A percentile compares a stretch with the other conserved stretches of the same genome.
Conservation (phyloP, 169 alveolate genomes). For the Plasmodium reichenowi region DNA sequence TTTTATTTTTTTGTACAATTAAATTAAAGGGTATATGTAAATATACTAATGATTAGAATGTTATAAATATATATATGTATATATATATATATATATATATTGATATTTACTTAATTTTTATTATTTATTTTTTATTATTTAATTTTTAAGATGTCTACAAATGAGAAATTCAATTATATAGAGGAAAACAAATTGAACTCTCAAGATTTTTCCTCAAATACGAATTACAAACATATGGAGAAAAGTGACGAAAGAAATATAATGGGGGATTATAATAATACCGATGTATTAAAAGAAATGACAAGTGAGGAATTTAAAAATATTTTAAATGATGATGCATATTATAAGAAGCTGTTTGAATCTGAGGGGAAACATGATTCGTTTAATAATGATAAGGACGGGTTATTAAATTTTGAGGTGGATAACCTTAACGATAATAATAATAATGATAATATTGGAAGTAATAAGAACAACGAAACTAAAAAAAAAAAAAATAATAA, state of each 20-base stretch:
- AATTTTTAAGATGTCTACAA: too few relatives aligned
- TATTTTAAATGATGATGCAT: conserved; percentile 22
- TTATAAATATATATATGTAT: background rate
- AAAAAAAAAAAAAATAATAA: too few relatives aligned
- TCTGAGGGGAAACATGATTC: background rate
- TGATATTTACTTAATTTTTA: too few relatives aligned
- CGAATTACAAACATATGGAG: background rate
- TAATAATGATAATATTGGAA: too few relatives aligned
- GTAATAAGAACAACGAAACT: too few relatives aligned
- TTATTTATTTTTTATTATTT: too few relatives aligned
- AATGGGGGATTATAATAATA: conserved; percentile 1
- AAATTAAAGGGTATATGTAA: too few relatives aligned
- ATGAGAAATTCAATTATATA: too few relatives aligned
- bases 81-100: background rate
- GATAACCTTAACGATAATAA: background rate
- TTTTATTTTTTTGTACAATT: too few relatives aligned
- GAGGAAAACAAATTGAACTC: too few relatives aligned
- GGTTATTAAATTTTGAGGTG: background rate
- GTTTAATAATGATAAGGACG: background rate
- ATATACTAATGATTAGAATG: too few relatives aligned
- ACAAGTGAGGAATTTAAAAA: conserved; percentile 43
- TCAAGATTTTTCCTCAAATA: background rate
- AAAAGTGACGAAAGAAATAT: conserved; percentile 2
- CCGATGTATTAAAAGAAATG: conserved; percentile 36
- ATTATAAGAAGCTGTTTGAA: background rate